Base-by-base conservation (phyloP, 208 protist species). In the Trypanosoma avium region DNA sequence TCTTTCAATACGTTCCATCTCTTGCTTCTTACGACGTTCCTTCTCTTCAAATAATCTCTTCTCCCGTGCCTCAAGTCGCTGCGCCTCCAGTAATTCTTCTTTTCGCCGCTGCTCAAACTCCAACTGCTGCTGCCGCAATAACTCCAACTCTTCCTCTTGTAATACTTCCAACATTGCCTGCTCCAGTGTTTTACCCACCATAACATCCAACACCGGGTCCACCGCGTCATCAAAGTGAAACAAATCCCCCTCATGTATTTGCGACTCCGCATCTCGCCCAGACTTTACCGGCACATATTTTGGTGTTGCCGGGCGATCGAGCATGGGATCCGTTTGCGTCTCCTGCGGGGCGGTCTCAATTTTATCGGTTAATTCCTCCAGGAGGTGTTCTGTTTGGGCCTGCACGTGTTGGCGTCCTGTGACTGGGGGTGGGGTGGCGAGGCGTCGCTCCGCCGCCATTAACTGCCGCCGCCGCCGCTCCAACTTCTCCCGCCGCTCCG, bases 221-320 rank as follows among this genome's bases (percentile, higher is more conserved):
- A 98, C 95, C 29, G 98, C 98, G 53, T 93, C 82, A 68, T 99
- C 97, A 66, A 99, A 99, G 81, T 98, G 88, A 73, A 99, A 99
- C 22, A 99, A 76, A 53, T 99, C 97, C 9, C 94, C 94, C 29
- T 98, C 95, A 56, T 97, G 52, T 33, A 99, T 98, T 70, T 99
- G 97, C 8, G 97, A 98, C 61, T 94, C 92, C n/a, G 75, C 85
- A 76, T 98, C 95, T 33, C 95, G 75, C 24, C 98, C 98, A 10
- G 83, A 90, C 79, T 98, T 98, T 43, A 81, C 77, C 0, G 97
- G 97, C 22, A 98, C 81, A 78, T 95, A 99, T 54, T 90, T 80
- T 3, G 97, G 97, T 6, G 96, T 96, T 9, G 88, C 77, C 0
- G 97, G 97, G 33, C 95, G 83, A 71, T 99, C 97, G 42, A 98